Evolutionary conservation across 768 basidiomycete genomes (phyloP).

Genomic region (Mycena olivaceomarginata): DNA sequence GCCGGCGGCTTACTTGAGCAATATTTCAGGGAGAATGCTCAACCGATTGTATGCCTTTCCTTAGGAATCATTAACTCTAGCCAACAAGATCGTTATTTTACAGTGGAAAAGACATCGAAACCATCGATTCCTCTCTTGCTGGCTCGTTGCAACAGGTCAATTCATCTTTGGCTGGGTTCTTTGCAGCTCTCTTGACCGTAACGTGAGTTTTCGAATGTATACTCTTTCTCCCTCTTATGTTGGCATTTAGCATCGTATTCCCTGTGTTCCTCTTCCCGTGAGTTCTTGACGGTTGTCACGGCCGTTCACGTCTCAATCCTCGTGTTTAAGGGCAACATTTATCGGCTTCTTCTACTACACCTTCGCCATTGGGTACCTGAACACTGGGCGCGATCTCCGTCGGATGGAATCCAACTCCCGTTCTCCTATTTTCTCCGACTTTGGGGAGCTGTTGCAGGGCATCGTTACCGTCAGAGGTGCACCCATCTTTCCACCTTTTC

Average conservation of each 20-base stretch:
- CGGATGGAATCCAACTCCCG: conserved; percentile 94
- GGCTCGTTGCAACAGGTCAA: conserved; percentile 85
- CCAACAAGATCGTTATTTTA: neutral
- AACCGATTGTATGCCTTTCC: conserved; percentile 75
- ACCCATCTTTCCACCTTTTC: neutral
- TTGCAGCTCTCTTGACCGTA: conserved; percentile 84
- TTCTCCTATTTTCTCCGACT: conserved; percentile 90
- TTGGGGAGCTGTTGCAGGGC: conserved; percentile 89
- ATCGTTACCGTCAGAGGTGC: conserved; percentile 90
- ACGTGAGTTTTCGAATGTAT: conserved; percentile 65
- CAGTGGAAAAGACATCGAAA: conserved; percentile 79
- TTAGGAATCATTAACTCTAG: neutral
- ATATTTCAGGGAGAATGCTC: conserved; percentile 66
- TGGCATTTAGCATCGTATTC: conserved; percentile 76
- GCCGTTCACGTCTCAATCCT: neutral
- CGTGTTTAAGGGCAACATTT: conserved; percentile 52
- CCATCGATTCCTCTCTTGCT: conserved; percentile 85
- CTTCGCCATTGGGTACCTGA: conserved; percentile 83
- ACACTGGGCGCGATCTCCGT: conserved; percentile 89
- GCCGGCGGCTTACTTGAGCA: neutral
- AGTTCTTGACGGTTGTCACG: neutral
- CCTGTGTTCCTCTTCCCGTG: conserved; percentile 87
- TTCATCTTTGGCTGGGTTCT: conserved; percentile 84
- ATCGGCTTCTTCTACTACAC: conserved; percentile 86
- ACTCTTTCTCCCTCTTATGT: neutral